These are phyloP conservation scores for Russula vinacea DNA, from an alignment of 768 basidiomycete species.

Conservation along the genomic window DNA sequence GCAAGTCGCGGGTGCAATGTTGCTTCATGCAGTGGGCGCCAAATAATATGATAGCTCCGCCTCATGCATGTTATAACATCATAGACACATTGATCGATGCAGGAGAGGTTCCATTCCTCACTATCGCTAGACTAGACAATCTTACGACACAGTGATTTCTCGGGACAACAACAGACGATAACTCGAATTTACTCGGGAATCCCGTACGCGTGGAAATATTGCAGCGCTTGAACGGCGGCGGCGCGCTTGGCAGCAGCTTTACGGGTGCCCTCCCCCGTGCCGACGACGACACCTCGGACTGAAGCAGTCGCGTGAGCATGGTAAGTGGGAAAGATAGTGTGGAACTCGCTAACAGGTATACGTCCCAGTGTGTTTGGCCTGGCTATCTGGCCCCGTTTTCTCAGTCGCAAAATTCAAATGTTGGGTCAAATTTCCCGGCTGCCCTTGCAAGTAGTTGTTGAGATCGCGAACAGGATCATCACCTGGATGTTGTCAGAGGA, in stretches of 20 bases:
- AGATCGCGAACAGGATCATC: slow-evolving; percentile 6
- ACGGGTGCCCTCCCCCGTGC: not conserved
- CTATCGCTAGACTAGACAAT: not conserved
- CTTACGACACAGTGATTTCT: not conserved
- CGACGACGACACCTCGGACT: slow-evolving; percentile 4
- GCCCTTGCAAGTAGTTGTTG: slow-evolving; percentile 18
- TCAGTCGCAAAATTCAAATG: not conserved
- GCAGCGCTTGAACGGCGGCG: slow-evolving; percentile 9
- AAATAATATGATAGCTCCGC: not conserved
- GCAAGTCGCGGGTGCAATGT: too few relatives aligned
- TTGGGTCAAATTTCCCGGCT: not conserved
- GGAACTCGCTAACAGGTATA: slow-evolving; percentile 16
- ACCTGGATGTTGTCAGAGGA: slow-evolving; percentile 2
- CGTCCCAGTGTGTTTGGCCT: not conserved
- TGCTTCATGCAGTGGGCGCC: not conserved
- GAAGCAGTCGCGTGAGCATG: not conserved
- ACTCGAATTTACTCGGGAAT: not conserved
- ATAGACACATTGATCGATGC: too few relatives aligned
- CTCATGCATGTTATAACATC: too few relatives aligned
- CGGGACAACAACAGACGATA: not conserved
- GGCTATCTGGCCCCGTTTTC: slow-evolving; percentile 4
- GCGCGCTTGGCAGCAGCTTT: not conserved
- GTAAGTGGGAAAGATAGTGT: too few relatives aligned
- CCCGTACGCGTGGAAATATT: not conserved
- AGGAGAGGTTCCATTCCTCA: too few relatives aligned